A percentile compares a stretch with the other conserved stretches of the same genome.
Conservation (phyloP, 2,329 filamentous ascomycete genomes). For the Mycosphaerelloides madeirae region DNA sequence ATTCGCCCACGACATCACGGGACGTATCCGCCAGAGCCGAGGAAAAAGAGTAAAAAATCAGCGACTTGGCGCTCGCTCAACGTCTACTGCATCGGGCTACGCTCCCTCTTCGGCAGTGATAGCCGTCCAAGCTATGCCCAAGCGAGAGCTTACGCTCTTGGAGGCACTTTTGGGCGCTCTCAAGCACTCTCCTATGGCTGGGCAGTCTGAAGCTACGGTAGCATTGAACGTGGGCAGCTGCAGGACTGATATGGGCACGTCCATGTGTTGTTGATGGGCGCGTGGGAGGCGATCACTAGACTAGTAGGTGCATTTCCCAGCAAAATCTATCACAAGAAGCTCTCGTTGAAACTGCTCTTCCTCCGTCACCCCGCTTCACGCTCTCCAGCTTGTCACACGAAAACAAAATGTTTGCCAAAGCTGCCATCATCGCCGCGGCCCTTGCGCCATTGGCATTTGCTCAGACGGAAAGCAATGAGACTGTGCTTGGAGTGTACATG, state of each 20-base stretch:
- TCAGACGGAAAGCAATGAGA: conserved; percentile 49
- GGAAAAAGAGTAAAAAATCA: conserved; percentile 16
- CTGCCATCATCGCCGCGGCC: conserved; percentile 22
- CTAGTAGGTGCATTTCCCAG: neutral
- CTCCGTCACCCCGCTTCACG: neutral
- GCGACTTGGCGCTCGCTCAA: conserved; percentile 18
- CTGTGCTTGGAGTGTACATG: conserved; percentile 75
- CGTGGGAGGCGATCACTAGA: neutral
- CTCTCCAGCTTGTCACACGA: neutral
- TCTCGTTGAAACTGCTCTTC: neutral
- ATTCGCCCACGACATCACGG: neutral
- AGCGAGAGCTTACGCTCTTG: conserved; percentile 2
- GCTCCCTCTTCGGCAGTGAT: conserved; percentile 12
- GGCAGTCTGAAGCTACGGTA: conserved; percentile 1
- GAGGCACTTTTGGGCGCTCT: neutral
- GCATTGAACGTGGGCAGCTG: conserved; percentile 1
- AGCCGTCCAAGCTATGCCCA: conserved; percentile 8
- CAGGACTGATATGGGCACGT: neutral
- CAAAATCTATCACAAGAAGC: neutral
- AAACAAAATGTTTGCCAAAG: conserved; percentile 1
- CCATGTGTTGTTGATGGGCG: neutral
- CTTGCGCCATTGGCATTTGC: conserved; percentile 24
- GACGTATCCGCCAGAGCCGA: conserved; percentile 4
- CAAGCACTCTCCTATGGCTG: conserved; percentile 1
- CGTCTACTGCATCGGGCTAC: conserved; percentile 16